A percentile compares a stretch with the other conserved stretches of the same genome.
Conservation (phyloP, 2,329 filamentous ascomycete species). For the Ceratocystis colombiana region DNA sequence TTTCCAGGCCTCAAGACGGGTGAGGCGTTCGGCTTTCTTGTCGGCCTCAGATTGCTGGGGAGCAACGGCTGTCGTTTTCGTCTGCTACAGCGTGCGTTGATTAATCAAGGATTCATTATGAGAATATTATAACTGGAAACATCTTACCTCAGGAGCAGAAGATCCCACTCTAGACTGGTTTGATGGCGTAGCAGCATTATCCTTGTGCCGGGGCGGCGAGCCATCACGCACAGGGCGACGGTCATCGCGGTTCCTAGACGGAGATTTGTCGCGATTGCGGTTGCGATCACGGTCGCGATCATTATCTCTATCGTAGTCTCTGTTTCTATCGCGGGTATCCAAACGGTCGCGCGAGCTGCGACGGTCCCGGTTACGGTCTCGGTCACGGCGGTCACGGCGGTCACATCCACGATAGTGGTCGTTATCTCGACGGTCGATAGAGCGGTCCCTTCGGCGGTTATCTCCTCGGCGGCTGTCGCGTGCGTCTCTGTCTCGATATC, state of each 20-base stretch:
- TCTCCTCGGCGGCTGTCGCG: constrained; percentile 44
- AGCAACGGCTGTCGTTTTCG: constrained; percentile 31
- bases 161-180: constrained; percentile 33
- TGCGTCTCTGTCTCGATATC: constrained; percentile 46
- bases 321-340: constrained; percentile 46
- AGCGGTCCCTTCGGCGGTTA: constrained; percentile 59
- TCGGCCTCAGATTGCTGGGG: constrained; percentile 55
- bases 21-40: constrained; percentile 69
- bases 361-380: constrained; percentile 44
- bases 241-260: constrained; percentile 27
- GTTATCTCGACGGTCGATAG: constrained; percentile 56
- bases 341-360: constrained; percentile 54
- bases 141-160: constrained; percentile 36
- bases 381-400: constrained; percentile 38
- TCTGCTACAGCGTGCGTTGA: constrained; percentile 21
- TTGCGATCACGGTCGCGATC: constrained; percentile 53
- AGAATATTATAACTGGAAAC: constrained; percentile 43
- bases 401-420: constrained; percentile 51
- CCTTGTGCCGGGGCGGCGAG: constrained; percentile 38
- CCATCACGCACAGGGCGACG: constrained; percentile 51
- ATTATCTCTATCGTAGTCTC: constrained; percentile 52
- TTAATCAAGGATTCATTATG: constrained; percentile 18
- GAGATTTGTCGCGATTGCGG: constrained; percentile 36
- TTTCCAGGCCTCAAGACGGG: constrained; percentile 84
- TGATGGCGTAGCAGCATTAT: constrained; percentile 33